Base-by-base conservation (phyloP, 352 stramenopile species). In the Plasmopara viticola region DNA sequence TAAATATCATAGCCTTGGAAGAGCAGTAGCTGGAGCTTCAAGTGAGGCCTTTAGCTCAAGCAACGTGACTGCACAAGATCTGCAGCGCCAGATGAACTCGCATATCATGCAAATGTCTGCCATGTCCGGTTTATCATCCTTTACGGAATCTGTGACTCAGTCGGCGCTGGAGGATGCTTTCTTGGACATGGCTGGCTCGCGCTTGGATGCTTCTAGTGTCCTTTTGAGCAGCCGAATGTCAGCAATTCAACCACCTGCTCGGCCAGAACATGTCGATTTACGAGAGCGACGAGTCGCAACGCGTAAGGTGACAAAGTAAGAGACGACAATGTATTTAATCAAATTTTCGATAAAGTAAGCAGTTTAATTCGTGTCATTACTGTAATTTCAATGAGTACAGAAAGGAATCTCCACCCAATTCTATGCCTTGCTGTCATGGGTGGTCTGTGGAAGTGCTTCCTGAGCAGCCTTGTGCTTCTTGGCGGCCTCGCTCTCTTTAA, bases 151-250 rank as follows among this genome's bases (percentile, higher is more conserved):
- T 7, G 51, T 94, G 14, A 94, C 79, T 1, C 83, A 91, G 48
- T 94, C 83, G 5, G 80, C 80, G 10, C 64, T 94, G 18, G 83
- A 88, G 66, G 83, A 94, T 9, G 83, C 83, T 9, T 91, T 94
- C 44, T 60, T 94, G 25, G 83, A 94, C 44, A 87, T 94, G 76
- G 81, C 83, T 2, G 81, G 81, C 15, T 92, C 81, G 0, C 74
- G 77, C 3, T 60, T 92, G 33, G 81, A 92, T 35, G 62, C 76
- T 34, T 88, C 81, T 10, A 88, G 74, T 57, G 74, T 92, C 41
- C 55, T 92, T 6, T 56, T 90, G 39, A 70, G 65, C 18, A 89
- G 73, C 48, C 75, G 74, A 9, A 80, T 78, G 48, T 62, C 70
- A 30, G 20, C 20, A 25, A 25, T 25, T 25, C 20, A 25, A 25